Evolutionary conservation across 306 rosid species (phyloP).

Genomic region (Quercus variabilis): DNA sequence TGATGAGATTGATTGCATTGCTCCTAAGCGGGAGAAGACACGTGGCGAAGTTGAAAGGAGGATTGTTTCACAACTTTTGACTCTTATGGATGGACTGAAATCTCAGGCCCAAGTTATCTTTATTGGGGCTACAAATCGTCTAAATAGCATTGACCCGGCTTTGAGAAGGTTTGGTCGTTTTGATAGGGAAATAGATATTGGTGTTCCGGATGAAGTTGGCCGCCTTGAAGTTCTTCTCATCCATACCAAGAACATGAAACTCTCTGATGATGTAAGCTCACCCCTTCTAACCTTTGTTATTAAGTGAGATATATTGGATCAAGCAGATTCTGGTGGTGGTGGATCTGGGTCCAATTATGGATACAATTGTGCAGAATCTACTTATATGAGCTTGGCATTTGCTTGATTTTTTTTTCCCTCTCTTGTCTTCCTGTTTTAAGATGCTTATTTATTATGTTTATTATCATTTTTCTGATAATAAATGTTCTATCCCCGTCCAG

Average conservation of each 20-base stretch:
- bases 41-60: conserved; percentile 66
- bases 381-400: neutral
- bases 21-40: conserved; percentile 70
- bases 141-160: conserved; percentile 64
- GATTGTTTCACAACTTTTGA: conserved; percentile 66
- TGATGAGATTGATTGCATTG: conserved; percentile 65
- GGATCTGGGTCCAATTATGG: neutral
- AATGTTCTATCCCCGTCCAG: conserved; percentile 12
- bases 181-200: conserved; percentile 71
- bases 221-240: conserved; percentile 70
- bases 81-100: conserved; percentile 68
- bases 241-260: conserved; percentile 75
- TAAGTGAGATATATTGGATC: neutral
- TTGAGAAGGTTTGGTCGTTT: conserved; percentile 71
- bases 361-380: neutral
- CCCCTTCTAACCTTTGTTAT: neutral
- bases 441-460: neutral
- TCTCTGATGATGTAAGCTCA: conserved; percentile 55
- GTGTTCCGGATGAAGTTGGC: conserved; percentile 69
- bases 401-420: conserved; percentile 9
- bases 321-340: neutral
- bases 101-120: conserved; percentile 65
- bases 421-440: neutral
- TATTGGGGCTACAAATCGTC: conserved; percentile 71
- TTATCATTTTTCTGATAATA: neutral